Evolutionary conservation across 2,329 filamentous ascomycete genomes (phyloP), one percentile per base, ranked within the genome.

Genomic region (Helotiales sp.): DNA sequence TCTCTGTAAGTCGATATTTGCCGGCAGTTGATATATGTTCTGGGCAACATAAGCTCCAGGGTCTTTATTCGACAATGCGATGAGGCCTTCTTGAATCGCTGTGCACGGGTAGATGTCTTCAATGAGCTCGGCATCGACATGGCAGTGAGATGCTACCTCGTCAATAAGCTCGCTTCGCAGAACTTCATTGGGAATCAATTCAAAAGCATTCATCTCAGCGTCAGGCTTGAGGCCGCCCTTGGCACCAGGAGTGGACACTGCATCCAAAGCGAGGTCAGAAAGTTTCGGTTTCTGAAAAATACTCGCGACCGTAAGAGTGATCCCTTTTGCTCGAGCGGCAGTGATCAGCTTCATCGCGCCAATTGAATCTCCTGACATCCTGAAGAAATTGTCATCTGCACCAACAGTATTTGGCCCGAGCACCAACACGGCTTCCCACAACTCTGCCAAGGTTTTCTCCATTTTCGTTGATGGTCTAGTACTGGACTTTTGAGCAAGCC

Each of bases 231-330:
- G 17, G 15, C 5, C 2, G 20, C 10, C 40, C 40, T 40, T 40
- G 6, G 5, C 40, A 7, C 3, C 17, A 17, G 20, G 15, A n/a
- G 17, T 20, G 15, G 17, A n/a, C 10, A n/a, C 20, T 8, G 40
- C 40, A 8, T 52, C 15, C 22, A 26, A 26, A 22, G 68, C 70
- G 81, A 86, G 84, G 0, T 76, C 79, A 0, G 80, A 75, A 0
- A 83, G 73, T 3, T 75, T 78, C 22, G 80, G 79, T 61, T 80
- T 75, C 5, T 70, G 63, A 71, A 84, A 83, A 17, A 83, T 78
- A 52, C 80, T 77, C 3, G 77, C 76, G 1, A 84, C 82, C 0
- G 77, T 78, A 1, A 83, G 68, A 6, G 71, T 70, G 13, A 80
- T 66, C 1, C 78, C 78, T 22, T 64, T 30, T 24, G 47, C 34